Conservation (phyloP, 2,329 filamentous ascomycete species). For the Colletotrichum sp. region DNA sequence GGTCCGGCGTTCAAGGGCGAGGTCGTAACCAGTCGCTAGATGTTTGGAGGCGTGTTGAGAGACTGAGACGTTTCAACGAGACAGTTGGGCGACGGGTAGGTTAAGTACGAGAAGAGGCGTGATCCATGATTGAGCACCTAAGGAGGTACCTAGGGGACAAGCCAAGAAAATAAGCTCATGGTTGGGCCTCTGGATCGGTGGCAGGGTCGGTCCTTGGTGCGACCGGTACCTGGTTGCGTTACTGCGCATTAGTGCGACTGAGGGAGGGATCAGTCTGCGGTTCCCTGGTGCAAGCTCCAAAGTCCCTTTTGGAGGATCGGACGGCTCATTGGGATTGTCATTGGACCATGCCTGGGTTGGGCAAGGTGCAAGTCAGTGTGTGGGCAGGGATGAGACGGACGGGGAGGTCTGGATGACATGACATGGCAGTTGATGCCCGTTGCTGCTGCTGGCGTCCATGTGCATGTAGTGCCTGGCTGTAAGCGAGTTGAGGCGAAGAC, state of each 20-base stretch:
- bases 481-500: background rate
- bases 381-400: background rate
- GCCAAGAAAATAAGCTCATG: constrained; percentile 4
- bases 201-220: constrained; percentile 1
- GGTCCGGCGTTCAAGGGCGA: background rate
- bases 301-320: background rate
- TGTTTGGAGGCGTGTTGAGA: background rate
- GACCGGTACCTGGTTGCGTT: background rate
- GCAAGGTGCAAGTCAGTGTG: background rate
- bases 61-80: background rate
- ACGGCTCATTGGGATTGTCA: constrained; percentile 12
- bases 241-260: background rate
- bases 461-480: background rate
- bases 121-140: background rate
- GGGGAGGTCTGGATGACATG: background rate
- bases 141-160: background rate
- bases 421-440: background rate
- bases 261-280: background rate
- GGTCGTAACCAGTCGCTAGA: background rate
- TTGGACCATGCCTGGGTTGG: background rate
- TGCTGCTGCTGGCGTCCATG: background rate
- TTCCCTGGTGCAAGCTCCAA: background rate
- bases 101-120: constrained; percentile 4
- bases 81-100: background rate
- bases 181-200: background rate